Percentiles rank a stretch among this genome's conserved stretches.
These are phyloP conservation scores for Acacia concinna DNA, from an alignment of 331 rosid genomes.

Conservation along the genomic window DNA sequence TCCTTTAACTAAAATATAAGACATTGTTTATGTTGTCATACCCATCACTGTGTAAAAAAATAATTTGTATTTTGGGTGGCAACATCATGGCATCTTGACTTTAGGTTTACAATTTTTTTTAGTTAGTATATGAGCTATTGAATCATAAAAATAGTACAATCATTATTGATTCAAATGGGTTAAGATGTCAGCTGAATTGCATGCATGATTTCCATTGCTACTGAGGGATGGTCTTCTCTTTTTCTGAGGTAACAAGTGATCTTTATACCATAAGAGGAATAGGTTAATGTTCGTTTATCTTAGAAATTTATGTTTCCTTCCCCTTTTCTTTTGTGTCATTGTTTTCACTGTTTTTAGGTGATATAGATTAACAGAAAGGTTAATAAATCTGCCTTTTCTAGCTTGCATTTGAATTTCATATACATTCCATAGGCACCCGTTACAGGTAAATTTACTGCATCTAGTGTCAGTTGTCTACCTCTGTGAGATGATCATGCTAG, in stretches of 20 bases:
- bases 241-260: slow-evolving; percentile 84
- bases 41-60: no score
- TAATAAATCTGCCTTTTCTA: slow-evolving; percentile 38
- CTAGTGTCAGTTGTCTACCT: slow-evolving; percentile 38
- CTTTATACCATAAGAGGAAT: slow-evolving; percentile 35
- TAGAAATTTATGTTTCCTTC: no score
- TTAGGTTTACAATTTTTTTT: no score
- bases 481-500: slow-evolving; percentile 7
- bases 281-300: slow-evolving; percentile 40
- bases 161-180: no score
- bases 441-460: slow-evolving; percentile 45
- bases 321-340: slow-evolving; percentile 26
- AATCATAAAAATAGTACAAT: no score
- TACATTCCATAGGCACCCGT: no score
- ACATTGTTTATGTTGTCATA: no score
- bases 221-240: slow-evolving; percentile 66
- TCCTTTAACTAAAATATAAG: no score
- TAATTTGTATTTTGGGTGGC: no score
- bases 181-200: slow-evolving; percentile 63
- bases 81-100: no score
- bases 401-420: slow-evolving; percentile 48
- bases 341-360: slow-evolving; percentile 40
- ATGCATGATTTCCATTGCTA: slow-evolving; percentile 72
- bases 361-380: slow-evolving; percentile 43
- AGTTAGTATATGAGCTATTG: no score